These are phyloP conservation scores for Cystobasidiaceae sp. DNA, from an alignment of 1,284 basidiomycete species.

Conservation along the genomic window DNA sequence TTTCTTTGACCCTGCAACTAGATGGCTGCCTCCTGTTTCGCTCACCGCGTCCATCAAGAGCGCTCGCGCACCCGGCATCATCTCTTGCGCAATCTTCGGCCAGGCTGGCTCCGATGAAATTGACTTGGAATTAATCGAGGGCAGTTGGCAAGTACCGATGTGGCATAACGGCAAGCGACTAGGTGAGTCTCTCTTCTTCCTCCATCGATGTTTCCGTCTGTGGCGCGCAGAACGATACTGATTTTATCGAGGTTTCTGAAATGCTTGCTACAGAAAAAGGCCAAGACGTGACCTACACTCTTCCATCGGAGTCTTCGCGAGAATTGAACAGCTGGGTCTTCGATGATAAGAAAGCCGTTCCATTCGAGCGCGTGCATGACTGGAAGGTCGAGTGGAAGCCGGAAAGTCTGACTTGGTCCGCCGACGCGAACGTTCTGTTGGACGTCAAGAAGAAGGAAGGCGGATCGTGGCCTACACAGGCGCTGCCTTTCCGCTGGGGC, in stretches of 20 bases:
- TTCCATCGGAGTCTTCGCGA: neutral
- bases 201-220: neutral
- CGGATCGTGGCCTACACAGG: slow-evolving; percentile 2
- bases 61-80: slow-evolving; percentile 8
- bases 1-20: neutral
- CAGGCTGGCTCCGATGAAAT: slow-evolving; percentile 19
- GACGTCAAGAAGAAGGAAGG: neutral
- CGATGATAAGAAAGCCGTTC: neutral
- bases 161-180: slow-evolving; percentile 22
- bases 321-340: slow-evolving; percentile 6
- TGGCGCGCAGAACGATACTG: too few species aligned
- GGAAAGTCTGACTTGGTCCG: slow-evolving; percentile 1
- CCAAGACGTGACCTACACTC: slow-evolving; percentile 1
- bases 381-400: slow-evolving; percentile 7
- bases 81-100: slow-evolving; percentile 18
- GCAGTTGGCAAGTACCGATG: slow-evolving; percentile 3
- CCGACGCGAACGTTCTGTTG: neutral
- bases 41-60: slow-evolving; percentile 10
- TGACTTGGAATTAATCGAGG: slow-evolving; percentile 18
- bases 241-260: too few species aligned
- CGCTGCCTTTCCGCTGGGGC: slow-evolving; percentile 14
- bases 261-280: neutral
- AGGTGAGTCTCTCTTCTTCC: neutral
- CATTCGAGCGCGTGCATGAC: slow-evolving; percentile 3
- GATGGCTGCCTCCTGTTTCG: slow-evolving; percentile 1